phyloP scores from a whole-genome alignment of 306 rosid genomes.

The Dryas alaskensis region DNA sequence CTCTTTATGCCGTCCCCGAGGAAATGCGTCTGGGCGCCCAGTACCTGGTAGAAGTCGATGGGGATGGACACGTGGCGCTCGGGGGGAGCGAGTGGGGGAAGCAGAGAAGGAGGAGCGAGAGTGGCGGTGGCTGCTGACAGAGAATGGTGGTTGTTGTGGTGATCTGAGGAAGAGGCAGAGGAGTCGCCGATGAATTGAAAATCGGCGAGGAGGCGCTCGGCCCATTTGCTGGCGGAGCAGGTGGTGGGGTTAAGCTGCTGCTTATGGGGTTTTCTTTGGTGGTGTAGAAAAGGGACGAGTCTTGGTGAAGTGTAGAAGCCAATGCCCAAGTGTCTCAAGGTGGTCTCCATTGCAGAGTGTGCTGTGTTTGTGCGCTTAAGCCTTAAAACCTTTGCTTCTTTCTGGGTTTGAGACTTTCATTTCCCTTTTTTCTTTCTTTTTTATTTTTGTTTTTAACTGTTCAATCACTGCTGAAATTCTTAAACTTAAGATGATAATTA shows the following conservation, averaged over 20 bases:
- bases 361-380: not conserved
- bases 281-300: constrained; percentile 17
- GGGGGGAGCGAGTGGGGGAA: constrained; percentile 43
- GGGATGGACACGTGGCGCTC: constrained; percentile 73
- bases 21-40: constrained; percentile 85
- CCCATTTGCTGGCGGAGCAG: constrained; percentile 86
- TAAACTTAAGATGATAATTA: no score
- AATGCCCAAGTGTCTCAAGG: constrained; percentile 42
- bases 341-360: constrained; percentile 40
- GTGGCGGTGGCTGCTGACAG: constrained; percentile 39
- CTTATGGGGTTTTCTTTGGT: constrained; percentile 26
- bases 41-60: constrained; percentile 67
- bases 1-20: constrained; percentile 85
- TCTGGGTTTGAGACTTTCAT: not conserved
- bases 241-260: constrained; percentile 22
- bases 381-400: not conserved
- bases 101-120: constrained; percentile 39
- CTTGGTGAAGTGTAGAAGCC: constrained; percentile 42
- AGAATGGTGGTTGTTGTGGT: constrained; percentile 24
- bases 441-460: not conserved
- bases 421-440: no score
- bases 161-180: constrained; percentile 42
- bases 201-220: constrained; percentile 87
- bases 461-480: no score
- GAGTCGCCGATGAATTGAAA: constrained; percentile 81